A percentile compares a stretch with the other conserved stretches of the same genome.
Evolutionary conservation across 2,329 filamentous ascomycete genomes (phyloP).

Genomic region (Aureobasidium sp.): DNA sequence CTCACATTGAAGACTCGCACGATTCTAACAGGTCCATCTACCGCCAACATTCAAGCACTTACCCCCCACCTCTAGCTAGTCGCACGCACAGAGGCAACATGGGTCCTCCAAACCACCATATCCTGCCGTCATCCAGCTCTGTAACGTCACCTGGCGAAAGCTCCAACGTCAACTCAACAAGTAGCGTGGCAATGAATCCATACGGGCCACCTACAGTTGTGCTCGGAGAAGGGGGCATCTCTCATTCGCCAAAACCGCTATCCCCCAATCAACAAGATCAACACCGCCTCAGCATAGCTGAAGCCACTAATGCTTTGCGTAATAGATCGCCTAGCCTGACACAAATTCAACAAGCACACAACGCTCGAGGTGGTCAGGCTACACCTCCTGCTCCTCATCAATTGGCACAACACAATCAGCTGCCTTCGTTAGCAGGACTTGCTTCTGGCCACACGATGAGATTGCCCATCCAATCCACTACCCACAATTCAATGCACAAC

Average conservation of each 20-base stretch:
- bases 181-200: constrained; percentile 26
- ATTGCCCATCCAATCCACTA: constrained; percentile 20
- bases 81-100: constrained; percentile 24
- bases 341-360: constrained; percentile 59
- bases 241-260: constrained; percentile 79
- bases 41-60: constrained; percentile 65
- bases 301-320: constrained; percentile 38
- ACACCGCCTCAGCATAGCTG: constrained; percentile 46
- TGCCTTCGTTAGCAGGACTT: constrained; percentile 36
- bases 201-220: constrained; percentile 42
- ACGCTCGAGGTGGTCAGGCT: constrained; percentile 50
- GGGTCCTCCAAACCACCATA: constrained; percentile 29
- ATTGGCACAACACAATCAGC: constrained; percentile 28
- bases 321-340: constrained; percentile 61
- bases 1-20: constrained; percentile 55
- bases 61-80: constrained; percentile 61
- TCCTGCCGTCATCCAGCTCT: constrained; percentile 26
- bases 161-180: constrained; percentile 30
- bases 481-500: constrained; percentile 7
- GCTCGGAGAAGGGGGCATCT: constrained; percentile 63
- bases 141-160: constrained; percentile 32
- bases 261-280: constrained; percentile 53
- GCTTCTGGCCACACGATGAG: constrained; percentile 22
- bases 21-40: constrained; percentile 51
- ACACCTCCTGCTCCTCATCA: constrained; percentile 46